Base-by-base conservation (phyloP, 176 grass and related monocot species). In the Carex littledalei region DNA sequence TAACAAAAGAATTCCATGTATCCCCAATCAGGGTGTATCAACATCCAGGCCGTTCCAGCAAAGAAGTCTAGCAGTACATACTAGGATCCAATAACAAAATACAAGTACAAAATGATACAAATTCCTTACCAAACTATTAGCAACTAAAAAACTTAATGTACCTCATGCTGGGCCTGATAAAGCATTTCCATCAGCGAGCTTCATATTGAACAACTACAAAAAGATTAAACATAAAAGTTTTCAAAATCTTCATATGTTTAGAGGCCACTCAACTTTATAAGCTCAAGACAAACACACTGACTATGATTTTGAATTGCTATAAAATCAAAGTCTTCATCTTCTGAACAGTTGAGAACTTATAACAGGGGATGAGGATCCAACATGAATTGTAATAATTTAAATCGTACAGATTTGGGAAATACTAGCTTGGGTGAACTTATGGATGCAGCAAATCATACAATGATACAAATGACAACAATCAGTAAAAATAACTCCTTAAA, bases 181-280 rank as follows among this genome's bases (percentile, higher is more conserved):
- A 37, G 6, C 2, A 39, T 41, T 56, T 31, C 29, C 18, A 57
- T 83, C 79, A 87, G 18, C 86, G 86, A 24, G 86, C 86, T 61
- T 87, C 79, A 8, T 75, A 87, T 74, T 87, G 86, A 53, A 87
- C 79, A 87, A 87, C 86, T 87, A 66, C 65, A 83, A 47, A 22
- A 75, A 45, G 45, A 11, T 8, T 50, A 0, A 49, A 63, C 61
- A 13, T 9, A 50, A 8, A 16, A 72, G 5, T 17, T 14, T 17
- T 67, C 8, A 67, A 70, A 59, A 20, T 3, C 1, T 54, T 31
- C 9, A 60, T 3, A 22, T 63, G n/a, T 56, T 67, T 8, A 60
- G 26, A 59, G 29, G 64, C 3, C 14, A 14, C 10, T 65, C 63
- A 65, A 65, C 21, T 16, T 59, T 49, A 49, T 11, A 49, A 49